These are phyloP conservation scores for Trichophyton verrucosum DNA, from an alignment of 2,329 filamentous ascomycete genomes.

Conservation along the genomic window DNA sequence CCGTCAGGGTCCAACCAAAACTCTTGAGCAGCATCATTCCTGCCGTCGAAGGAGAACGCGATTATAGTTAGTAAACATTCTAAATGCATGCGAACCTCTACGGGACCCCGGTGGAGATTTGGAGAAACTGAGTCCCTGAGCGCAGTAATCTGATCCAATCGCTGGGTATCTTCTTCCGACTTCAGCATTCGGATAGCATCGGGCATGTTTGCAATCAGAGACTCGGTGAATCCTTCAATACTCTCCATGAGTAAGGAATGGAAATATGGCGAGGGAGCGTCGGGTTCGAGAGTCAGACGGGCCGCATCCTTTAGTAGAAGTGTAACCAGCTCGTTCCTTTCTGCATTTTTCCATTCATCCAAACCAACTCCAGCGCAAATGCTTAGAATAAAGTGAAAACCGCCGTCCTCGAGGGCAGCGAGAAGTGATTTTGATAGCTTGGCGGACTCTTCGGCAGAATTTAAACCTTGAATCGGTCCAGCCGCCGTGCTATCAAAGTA, in stretches of 20 bases:
- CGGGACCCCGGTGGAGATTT: slow-evolving; percentile 28
- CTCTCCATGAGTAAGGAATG: slow-evolving; percentile 63
- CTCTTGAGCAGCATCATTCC: slow-evolving; percentile 68
- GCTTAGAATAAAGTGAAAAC: slow-evolving; percentile 81
- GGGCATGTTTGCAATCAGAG: slow-evolving; percentile 89
- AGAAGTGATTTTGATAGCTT: slow-evolving; percentile 61
- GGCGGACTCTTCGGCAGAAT: slow-evolving; percentile 55
- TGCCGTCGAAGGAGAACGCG: slow-evolving; percentile 77
- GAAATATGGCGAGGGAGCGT: slow-evolving; percentile 60
- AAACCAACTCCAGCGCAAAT: slow-evolving; percentile 70
- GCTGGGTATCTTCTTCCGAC: slow-evolving; percentile 76
- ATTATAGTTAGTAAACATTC: slow-evolving; percentile 89
- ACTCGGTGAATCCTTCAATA: slow-evolving; percentile 76
- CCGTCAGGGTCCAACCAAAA: slow-evolving; percentile 92
- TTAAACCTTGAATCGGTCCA: slow-evolving; percentile 47
- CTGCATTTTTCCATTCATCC: slow-evolving; percentile 77
- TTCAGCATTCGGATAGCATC: slow-evolving; percentile 79
- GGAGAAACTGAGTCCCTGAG: slow-evolving; percentile 33
- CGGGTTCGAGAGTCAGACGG: slow-evolving; percentile 52
- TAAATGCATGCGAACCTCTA: slow-evolving; percentile 47
- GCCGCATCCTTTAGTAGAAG: slow-evolving; percentile 73
- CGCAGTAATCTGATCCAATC: slow-evolving; percentile 35
- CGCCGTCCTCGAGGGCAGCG: slow-evolving; percentile 71
- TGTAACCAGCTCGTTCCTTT: slow-evolving; percentile 66
- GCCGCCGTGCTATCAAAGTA: slow-evolving; percentile 62